Evolutionary conservation across 306 rosid species (phyloP), one percentile per base, ranked within the genome.

Genomic region (Prunus mume): DNA sequence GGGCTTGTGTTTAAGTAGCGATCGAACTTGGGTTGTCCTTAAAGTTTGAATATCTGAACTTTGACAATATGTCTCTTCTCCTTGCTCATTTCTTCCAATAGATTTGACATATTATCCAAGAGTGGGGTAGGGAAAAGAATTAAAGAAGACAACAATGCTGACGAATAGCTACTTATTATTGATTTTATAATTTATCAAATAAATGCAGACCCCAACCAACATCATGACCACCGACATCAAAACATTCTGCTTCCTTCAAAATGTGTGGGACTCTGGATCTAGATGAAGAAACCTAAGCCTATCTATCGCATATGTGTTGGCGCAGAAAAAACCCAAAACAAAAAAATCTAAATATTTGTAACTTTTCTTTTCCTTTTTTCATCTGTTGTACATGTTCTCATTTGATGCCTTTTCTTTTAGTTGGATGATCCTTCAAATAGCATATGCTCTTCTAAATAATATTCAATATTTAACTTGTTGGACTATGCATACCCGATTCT

Each of bases 181-280:
- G 71, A 47, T 78, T 62, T 28, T 73, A 72, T 82, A 61, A 85
- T 79, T 76, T 81, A 45, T 75, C 66, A 71, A 83, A 88, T 78
- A 85, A 90, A 87, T 82, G 76, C 84, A 83, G 78, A 79, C 76
- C 76, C 57, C 77, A 74, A 78, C 57, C 77, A 76, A 80, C 89
- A 80, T 82, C 90, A 73, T 76, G 63, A 30, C 79, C 76, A 25
- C 79, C 76, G 64, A 78, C 68, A 78, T 73, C 74, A 80, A 87
- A 81, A 84, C 84, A 79, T 88, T 84, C 82, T 79, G 77, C 79
- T 75, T 73, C 78, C 72, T 73, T 66, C 83, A 68, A 81, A 80
- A 76, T 79, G 86, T 82, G 84, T 83, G 83, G 89, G 83, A 83
- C 73, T 88, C 89, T 80, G 56, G 61, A 77, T 61, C 89, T 86